These are phyloP conservation scores for Lipomyces orientalis DNA, from an alignment of 805 yeast species.

Conservation along the genomic window DNA sequence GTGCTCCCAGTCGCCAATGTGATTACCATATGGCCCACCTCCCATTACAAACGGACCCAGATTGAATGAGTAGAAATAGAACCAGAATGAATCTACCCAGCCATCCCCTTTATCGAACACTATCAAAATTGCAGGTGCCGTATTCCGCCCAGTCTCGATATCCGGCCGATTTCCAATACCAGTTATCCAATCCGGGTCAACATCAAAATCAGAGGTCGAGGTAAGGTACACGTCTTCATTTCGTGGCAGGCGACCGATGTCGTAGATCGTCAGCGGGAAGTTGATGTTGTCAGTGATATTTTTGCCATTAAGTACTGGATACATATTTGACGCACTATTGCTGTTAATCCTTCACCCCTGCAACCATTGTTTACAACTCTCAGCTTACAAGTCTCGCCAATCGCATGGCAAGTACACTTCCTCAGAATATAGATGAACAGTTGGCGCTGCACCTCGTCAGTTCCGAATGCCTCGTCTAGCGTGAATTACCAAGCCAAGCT, in stretches of 20 bases:
- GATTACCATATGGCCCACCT: conserved; percentile 95
- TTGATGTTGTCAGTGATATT: conserved; percentile 41
- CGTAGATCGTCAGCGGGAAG: conserved; percentile 40
- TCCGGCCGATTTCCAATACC: conserved; percentile 73
- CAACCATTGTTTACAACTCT: conserved; percentile 57
- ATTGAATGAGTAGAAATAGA: conserved; percentile 91
- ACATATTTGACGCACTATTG: conserved; percentile 37
- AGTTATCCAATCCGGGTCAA: conserved; percentile 83
- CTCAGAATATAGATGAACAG: conserved; percentile 86
- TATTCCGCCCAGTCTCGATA: conserved; percentile 69
- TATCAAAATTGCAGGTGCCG: conserved; percentile 81
- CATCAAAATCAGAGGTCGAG: conserved; percentile 70
- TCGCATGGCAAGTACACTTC: conserved; percentile 87
- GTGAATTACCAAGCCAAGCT: background rate
- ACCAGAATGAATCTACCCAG: conserved; percentile 96
- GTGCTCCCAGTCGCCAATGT: conserved; percentile 98
- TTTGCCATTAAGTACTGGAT: conserved; percentile 40
- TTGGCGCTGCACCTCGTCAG: conserved; percentile 54
- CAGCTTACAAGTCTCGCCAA: conserved; percentile 60
- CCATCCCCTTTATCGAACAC: conserved; percentile 94
- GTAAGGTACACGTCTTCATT: conserved; percentile 60
- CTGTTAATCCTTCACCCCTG: conserved; percentile 50
- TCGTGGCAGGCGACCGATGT: conserved; percentile 46
- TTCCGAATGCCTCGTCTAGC: background rate
- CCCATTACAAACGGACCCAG: conserved; percentile 98